A percentile compares a stretch with the other conserved stretches of the same genome.
Conservation (phyloP, 2,329 filamentous ascomycete species). For the Pseudodiploospora longispora region DNA sequence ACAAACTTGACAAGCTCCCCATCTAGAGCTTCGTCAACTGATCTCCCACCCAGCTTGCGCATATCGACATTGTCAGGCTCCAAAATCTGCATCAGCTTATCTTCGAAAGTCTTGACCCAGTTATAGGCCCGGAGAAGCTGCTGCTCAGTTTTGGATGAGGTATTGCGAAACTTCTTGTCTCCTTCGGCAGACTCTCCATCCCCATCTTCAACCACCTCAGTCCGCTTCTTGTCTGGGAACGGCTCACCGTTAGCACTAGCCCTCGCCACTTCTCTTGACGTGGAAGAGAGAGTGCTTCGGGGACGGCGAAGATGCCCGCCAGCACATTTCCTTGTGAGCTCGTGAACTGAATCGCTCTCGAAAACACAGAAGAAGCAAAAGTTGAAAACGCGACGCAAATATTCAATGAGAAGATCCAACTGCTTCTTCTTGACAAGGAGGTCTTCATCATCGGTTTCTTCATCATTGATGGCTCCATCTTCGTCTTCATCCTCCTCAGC, state of each 20-base stretch:
- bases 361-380: slow-evolving; percentile 99
- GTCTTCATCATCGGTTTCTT: slow-evolving; percentile 86
- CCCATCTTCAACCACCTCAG: slow-evolving; percentile 55
- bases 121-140: slow-evolving; percentile 93
- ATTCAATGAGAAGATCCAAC: slow-evolving; percentile 90
- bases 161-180: slow-evolving; percentile 66
- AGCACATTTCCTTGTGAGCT: slow-evolving; percentile 90
- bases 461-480: slow-evolving; percentile 69
- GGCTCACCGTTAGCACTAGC: slow-evolving; percentile 76
- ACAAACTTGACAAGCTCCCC: slow-evolving; percentile 83
- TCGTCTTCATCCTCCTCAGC: slow-evolving; percentile 74
- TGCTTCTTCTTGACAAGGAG: slow-evolving; percentile 91
- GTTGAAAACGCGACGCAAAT: slow-evolving; percentile 91
- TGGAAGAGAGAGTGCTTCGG: slow-evolving; percentile 71
- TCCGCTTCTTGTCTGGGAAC: slow-evolving; percentile 76
- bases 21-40: slow-evolving; percentile 74
- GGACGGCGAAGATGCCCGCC: slow-evolving; percentile 94
- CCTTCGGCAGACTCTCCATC: slow-evolving; percentile 38
- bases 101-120: slow-evolving; percentile 98
- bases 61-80: slow-evolving; percentile 84
- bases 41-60: slow-evolving; percentile 82
- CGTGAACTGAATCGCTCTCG: slow-evolving; percentile 93
- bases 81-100: slow-evolving; percentile 87
- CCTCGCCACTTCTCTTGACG: slow-evolving; percentile 75
- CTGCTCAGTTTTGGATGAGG: slow-evolving; percentile 72